Evolutionary conservation across 805 yeast genomes (phyloP).

Genomic region (Candida krabiensis): DNA sequence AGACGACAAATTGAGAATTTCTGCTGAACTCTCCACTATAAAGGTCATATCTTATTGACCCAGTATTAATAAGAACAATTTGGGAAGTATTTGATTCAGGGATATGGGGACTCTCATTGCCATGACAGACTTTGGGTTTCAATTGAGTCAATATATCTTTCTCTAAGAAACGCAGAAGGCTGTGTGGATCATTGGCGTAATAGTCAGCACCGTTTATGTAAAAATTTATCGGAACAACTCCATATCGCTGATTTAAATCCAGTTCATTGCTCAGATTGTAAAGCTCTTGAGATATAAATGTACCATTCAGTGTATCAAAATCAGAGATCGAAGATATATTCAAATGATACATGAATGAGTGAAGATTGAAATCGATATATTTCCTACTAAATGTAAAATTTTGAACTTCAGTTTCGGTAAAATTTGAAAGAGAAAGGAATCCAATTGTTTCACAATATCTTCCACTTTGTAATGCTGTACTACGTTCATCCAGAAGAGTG

Average conservation of each 20-base stretch:
- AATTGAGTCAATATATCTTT: slow-evolving; percentile 45
- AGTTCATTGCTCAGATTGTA: slow-evolving; percentile 41
- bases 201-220: slow-evolving; percentile 67
- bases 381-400: slow-evolving; percentile 46
- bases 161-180: slow-evolving; percentile 60
- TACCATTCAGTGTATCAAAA: slow-evolving; percentile 60
- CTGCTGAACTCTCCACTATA: slow-evolving; percentile 80
- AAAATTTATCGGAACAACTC: slow-evolving; percentile 66
- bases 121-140: slow-evolving; percentile 25
- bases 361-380: slow-evolving; percentile 79
- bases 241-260: slow-evolving; percentile 55
- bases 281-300: slow-evolving; percentile 45
- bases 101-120: slow-evolving; percentile 4
- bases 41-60: slow-evolving; percentile 83
- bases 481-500: slow-evolving; percentile 58
- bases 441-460: slow-evolving; percentile 94
- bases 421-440: slow-evolving; percentile 56
- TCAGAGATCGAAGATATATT: slow-evolving; percentile 25
- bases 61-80: slow-evolving; percentile 75
- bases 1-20: slow-evolving; percentile 77
- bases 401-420: slow-evolving; percentile 8
- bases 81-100: slow-evolving; percentile 39
- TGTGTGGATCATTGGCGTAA: slow-evolving; percentile 46
- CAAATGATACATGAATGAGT: slow-evolving; percentile 69
- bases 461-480: slow-evolving; percentile 89